These are phyloP conservation scores for Melanomma pulvis-pyrius DNA, from an alignment of 495 filamentous ascomycete genomes.

Conservation along the genomic window DNA sequence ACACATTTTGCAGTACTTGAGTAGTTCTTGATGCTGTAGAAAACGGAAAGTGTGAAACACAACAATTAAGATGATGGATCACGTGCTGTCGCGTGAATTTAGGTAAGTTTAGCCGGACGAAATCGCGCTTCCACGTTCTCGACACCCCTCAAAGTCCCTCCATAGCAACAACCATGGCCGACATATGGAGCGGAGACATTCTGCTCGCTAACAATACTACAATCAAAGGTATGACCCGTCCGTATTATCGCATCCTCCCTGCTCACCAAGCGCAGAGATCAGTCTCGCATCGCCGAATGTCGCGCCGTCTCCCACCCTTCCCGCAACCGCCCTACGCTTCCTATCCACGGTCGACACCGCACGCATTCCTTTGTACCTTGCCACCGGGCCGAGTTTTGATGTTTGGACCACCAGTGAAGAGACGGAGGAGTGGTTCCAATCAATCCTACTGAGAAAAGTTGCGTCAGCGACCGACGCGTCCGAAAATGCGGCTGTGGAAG, in stretches of 20 bases:
- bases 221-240: constrained; percentile 9
- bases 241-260: neutral
- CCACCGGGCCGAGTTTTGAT: constrained; percentile 33
- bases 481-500: neutral
- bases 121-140: neutral
- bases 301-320: constrained; percentile 20
- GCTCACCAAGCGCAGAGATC: constrained; percentile 21
- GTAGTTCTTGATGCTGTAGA: neutral
- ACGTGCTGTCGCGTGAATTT: neutral
- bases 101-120: neutral
- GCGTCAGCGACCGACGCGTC: constrained; percentile 3
- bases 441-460: constrained; percentile 23
- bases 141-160: neutral
- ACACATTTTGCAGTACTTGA: no score
- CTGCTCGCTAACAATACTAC: constrained; percentile 10
- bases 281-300: constrained; percentile 10
- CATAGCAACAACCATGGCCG: constrained; percentile 20
- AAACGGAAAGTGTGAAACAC: neutral
- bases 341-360: constrained; percentile 32
- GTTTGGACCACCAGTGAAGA: constrained; percentile 34
- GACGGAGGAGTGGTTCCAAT: constrained; percentile 37
- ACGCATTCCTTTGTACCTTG: constrained; percentile 36
- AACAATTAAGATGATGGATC: neutral
- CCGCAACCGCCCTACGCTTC: constrained; percentile 30
- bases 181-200: constrained; percentile 33